A percentile compares a stretch with the other conserved stretches of the same genome.
Evolutionary conservation across 495 filamentous ascomycete species (phyloP).

Genomic region (Xylaria telfairii): DNA sequence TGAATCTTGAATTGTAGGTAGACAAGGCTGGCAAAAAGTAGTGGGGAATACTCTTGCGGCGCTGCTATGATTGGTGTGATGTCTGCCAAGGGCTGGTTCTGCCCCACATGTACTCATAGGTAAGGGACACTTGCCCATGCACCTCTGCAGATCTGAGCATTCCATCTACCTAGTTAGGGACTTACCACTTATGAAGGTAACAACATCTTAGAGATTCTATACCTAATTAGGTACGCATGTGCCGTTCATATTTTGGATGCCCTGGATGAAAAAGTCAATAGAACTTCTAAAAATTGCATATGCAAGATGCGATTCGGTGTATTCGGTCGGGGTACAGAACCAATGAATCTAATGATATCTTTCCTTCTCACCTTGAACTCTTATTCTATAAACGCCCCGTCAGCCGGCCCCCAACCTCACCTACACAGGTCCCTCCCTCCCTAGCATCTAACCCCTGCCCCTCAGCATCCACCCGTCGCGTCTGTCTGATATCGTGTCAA

Average conservation of each 20-base stretch:
- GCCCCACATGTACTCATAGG: too few species aligned
- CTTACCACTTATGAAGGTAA: too few species aligned
- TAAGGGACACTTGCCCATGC: too few species aligned
- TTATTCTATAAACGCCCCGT: not conserved
- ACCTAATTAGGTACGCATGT: too few species aligned
- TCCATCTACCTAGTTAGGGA: too few species aligned
- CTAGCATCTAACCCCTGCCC: not conserved
- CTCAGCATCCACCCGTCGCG: constrained; percentile 14
- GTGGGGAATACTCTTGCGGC: constrained; percentile 25
- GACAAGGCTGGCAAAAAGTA: constrained; percentile 28
- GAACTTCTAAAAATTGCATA: not conserved
- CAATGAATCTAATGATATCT: not conserved
- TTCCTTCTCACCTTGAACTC: not conserved
- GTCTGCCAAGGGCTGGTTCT: too few species aligned
- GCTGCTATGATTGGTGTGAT: constrained; percentile 5
- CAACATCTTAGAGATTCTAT: too few species aligned
- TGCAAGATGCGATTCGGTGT: too few species aligned
- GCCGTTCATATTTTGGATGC: too few species aligned
- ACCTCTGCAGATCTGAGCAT: too few species aligned
- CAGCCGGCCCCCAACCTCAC: not conserved
- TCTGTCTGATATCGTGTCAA: constrained; percentile 18
- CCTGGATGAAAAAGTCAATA: not conserved
- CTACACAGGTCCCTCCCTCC: not conserved
- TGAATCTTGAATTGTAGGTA: not conserved
- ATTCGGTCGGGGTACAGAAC: too few species aligned